Percentiles rank a stretch among this genome's conserved stretches.
phyloP scores from a whole-genome alignment of 768 basidiomycete genomes.

The Mycena rebaudengoi region DNA sequence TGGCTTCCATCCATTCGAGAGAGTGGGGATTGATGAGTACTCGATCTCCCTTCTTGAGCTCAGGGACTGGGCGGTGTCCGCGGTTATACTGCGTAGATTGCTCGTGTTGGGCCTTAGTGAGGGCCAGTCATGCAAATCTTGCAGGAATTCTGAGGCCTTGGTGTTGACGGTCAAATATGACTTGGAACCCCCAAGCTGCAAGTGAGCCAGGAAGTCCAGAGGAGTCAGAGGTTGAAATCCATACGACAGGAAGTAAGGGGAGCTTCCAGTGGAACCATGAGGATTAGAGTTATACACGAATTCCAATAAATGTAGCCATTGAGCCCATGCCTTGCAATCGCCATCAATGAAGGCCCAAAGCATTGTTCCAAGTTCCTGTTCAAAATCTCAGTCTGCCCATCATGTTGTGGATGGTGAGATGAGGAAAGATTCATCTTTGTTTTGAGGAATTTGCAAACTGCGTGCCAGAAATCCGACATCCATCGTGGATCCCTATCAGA shows the following conservation, averaged over 20 bases:
- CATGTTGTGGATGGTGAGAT: no score
- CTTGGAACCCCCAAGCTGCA: not conserved
- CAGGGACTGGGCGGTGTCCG: not conserved
- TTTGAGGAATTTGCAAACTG: not conserved
- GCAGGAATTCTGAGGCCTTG: not conserved
- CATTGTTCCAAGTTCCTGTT: constrained; percentile 39
- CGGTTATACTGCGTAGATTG: not conserved
- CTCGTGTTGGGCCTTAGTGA: no score
- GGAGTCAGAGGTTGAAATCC: constrained; percentile 22
- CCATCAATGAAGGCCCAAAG: constrained; percentile 24
- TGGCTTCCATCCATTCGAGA: not conserved
- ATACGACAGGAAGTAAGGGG: constrained; percentile 25
- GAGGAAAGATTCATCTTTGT: not conserved
- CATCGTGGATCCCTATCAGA: constrained; percentile 14
- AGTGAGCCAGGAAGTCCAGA: constrained; percentile 10
- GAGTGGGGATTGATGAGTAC: not conserved
- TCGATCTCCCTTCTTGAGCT: not conserved
- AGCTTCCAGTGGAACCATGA: constrained; percentile 18
- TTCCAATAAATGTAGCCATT: constrained; percentile 30
- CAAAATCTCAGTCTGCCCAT: constrained; percentile 39
- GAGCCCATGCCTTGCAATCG: constrained; percentile 28
- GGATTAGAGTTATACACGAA: constrained; percentile 33
- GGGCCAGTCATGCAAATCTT: not conserved
- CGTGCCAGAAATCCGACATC: constrained; percentile 4
- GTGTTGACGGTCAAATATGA: not conserved